These are phyloP conservation scores for Avicennia marina DNA, from an alignment of 257 asterid genomes.

Conservation along the genomic window DNA sequence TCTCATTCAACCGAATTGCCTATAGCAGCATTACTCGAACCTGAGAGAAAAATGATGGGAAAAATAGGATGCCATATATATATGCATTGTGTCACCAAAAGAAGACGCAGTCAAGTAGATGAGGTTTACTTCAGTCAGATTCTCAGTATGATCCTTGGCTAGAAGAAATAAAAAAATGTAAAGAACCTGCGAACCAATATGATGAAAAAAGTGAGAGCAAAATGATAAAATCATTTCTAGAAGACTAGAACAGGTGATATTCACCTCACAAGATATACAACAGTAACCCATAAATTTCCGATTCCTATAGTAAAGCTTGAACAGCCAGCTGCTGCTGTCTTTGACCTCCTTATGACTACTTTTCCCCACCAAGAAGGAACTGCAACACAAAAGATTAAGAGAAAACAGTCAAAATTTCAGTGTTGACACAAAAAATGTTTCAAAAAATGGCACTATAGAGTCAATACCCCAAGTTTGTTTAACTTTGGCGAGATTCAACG, in stretches of 20 bases:
- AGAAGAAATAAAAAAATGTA: constrained; percentile 78
- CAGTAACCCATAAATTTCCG: constrained; percentile 87
- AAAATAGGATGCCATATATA: not conserved
- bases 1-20: too few species aligned
- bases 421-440: not conserved
- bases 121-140: constrained; percentile 51
- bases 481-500: not conserved
- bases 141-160: constrained; percentile 54
- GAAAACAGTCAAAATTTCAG: not conserved
- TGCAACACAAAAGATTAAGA: constrained; percentile 28
- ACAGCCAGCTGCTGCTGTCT: constrained; percentile 89
- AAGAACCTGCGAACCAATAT: constrained; percentile 58
- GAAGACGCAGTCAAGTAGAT: constrained; percentile 8
- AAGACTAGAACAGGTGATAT: constrained; percentile 9
- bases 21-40: constrained; percentile 46
- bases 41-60: constrained; percentile 28
- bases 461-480: not conserved
- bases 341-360: constrained; percentile 91
- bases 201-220: constrained; percentile 8
- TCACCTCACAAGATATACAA: constrained; percentile 95
- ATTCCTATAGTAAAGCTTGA: constrained; percentile 79
- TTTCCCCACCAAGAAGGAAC: constrained; percentile 89
- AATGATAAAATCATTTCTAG: not conserved
- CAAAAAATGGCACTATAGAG: not conserved
- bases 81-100: not conserved